phyloP scores from a whole-genome alignment of 768 basidiomycete species.

The Lactifluus piperatus region DNA sequence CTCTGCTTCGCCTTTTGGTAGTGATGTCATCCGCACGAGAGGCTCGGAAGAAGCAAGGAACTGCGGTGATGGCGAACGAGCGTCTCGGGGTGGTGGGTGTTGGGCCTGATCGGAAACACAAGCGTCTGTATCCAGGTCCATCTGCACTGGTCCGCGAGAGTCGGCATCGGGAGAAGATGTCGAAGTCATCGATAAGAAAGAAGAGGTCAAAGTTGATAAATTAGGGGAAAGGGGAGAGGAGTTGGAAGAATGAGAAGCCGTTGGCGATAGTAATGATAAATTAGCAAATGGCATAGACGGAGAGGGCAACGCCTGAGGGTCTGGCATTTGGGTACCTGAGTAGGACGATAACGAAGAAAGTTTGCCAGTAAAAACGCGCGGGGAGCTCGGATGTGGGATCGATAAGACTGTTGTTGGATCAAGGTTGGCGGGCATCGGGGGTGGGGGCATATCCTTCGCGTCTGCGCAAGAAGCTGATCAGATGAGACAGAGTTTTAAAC shows the following conservation, averaged over 20 bases:
- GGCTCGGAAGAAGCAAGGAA: slow-evolving; percentile 2
- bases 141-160: neutral
- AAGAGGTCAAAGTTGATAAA: slow-evolving; percentile 18
- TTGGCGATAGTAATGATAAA: slow-evolving; percentile 38
- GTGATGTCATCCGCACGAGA: neutral
- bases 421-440: slow-evolving; percentile 38
- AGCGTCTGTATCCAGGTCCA: slow-evolving; percentile 9
- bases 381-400: slow-evolving; percentile 5
- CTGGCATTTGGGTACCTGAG: neutral
- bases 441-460: slow-evolving; percentile 40
- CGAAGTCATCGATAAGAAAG: slow-evolving; percentile 4
- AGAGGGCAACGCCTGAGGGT: slow-evolving; percentile 10
- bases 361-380: slow-evolving; percentile 13
- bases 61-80: slow-evolving; percentile 7
- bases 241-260: slow-evolving; percentile 16
- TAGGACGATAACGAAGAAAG: neutral
- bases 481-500: neutral
- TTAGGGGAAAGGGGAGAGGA: slow-evolving; percentile 21
- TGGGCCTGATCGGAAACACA: neutral
- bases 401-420: slow-evolving; percentile 34
- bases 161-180: slow-evolving; percentile 3
- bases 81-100: neutral
- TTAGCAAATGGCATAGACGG: slow-evolving; percentile 40
- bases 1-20: neutral
- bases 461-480: slow-evolving; percentile 23